These are phyloP conservation scores for Didymella glomerata DNA, from an alignment of 2,329 filamentous ascomycete species.

Conservation along the genomic window DNA sequence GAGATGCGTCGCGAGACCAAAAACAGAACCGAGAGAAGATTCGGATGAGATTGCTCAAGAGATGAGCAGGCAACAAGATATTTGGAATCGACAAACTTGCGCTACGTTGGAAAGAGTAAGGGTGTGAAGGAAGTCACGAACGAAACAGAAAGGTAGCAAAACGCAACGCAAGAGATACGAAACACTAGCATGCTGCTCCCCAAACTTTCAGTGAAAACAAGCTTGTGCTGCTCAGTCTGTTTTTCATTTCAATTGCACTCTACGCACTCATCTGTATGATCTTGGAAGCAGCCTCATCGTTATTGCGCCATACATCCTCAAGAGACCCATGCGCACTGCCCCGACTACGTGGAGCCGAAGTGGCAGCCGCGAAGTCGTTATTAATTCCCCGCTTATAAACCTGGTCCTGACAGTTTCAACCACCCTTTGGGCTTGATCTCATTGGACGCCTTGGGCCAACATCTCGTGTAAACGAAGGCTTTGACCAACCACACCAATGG, in stretches of 20 bases:
- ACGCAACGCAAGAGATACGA: neutral
- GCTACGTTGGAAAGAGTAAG: neutral
- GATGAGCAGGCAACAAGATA: neutral
- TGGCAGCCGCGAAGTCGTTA: neutral
- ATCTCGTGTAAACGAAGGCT: neutral
- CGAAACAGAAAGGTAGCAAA: neutral
- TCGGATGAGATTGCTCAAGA: neutral
- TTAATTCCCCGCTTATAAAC: conserved; percentile 4
- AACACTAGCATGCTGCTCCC: neutral
- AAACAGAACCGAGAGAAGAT: too few species aligned
- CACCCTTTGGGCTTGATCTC: neutral
- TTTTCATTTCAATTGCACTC: neutral
- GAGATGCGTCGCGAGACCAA: too few species aligned
- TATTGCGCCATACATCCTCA: neutral
- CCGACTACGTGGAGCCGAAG: neutral
- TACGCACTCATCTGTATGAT: neutral
- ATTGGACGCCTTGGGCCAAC: neutral
- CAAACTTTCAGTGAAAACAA: neutral
- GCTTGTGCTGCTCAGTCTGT: neutral
- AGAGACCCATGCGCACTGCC: neutral
- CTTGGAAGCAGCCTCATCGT: neutral
- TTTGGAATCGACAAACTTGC: neutral
- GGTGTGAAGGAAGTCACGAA: neutral
- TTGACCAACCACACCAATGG: neutral
- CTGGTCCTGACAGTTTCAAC: neutral